These are phyloP conservation scores for Combretum micranthum DNA, from an alignment of 345 rosid genomes.

Conservation along the genomic window DNA sequence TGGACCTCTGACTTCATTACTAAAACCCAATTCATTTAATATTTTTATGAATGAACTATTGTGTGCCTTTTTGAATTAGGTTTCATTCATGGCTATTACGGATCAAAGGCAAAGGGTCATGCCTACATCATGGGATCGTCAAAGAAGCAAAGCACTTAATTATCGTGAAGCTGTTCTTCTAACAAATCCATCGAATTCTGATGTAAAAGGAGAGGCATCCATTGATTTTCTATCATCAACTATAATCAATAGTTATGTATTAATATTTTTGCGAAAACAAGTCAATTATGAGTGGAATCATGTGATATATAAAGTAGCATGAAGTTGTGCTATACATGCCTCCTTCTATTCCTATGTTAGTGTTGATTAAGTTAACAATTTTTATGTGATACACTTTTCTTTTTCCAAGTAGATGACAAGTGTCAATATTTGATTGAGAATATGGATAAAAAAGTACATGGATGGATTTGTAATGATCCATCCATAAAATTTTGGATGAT, in stretches of 20 bases:
- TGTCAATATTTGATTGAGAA: conserved; percentile 29
- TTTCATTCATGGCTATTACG: conserved; percentile 35
- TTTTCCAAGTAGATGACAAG: conserved; percentile 33
- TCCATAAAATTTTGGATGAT: conserved; percentile 35
- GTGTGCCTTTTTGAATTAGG: conserved; percentile 14
- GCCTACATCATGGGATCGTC: conserved; percentile 24
- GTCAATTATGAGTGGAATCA: too few relatives aligned
- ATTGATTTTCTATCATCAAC: too few relatives aligned
- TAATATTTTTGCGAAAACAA: too few relatives aligned
- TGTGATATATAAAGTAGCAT: too few relatives aligned
- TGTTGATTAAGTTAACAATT: too few relatives aligned
- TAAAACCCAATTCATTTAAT: too few relatives aligned
- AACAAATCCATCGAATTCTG: conserved; percentile 17
- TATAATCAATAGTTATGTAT: too few relatives aligned
- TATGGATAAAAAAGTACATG: conserved; percentile 26
- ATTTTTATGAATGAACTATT: too few relatives aligned
- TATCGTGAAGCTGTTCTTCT: conserved; percentile 33
- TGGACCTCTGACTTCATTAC: too few relatives aligned
- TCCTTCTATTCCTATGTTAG: too few relatives aligned
- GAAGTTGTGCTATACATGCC: too few relatives aligned
- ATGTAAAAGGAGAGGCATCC: conserved; percentile 22
- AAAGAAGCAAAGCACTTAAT: conserved; percentile 11
- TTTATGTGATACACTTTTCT: too few relatives aligned
- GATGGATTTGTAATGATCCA: conserved; percentile 28
- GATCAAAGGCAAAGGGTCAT: conserved; percentile 28